Evolutionary conservation across 139 green algal genomes (phyloP).

Genomic region (Asterochloris sp.): DNA sequence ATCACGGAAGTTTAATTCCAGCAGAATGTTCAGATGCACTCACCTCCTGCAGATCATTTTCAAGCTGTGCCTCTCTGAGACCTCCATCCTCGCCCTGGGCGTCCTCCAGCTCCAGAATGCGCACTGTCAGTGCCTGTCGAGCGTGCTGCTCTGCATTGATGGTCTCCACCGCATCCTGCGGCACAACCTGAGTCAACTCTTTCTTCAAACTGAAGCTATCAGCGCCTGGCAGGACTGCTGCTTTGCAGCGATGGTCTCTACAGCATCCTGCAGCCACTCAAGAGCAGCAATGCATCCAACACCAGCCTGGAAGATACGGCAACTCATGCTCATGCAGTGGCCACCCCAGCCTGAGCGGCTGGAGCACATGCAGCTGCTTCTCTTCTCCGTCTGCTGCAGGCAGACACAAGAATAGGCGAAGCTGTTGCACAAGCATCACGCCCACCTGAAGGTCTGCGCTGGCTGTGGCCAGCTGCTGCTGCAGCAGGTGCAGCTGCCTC

Average conservation of each 20-base stretch:
- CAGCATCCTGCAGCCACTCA: neutral
- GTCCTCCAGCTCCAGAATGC: neutral
- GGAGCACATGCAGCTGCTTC: neutral
- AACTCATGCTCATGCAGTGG: neutral
- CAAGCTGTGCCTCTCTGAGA: neutral
- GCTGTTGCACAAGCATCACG: neutral
- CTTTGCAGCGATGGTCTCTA: neutral
- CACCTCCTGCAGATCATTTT: constrained; percentile 1
- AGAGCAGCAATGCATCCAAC: neutral
- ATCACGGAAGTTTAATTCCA: neutral
- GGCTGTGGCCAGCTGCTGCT: constrained; percentile 26
- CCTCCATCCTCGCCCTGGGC: neutral
- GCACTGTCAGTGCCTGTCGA: constrained; percentile 7
- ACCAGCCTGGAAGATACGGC: neutral
- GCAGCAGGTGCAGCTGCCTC: constrained; percentile 16
- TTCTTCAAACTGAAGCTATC: neutral
- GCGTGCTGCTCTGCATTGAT: constrained; percentile 15
- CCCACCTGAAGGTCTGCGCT: constrained; percentile 19
- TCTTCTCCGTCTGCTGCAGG: neutral
- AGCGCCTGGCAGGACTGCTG: neutral
- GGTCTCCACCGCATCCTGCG: constrained; percentile 12
- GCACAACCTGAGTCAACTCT: neutral
- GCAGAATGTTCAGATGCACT: no score
- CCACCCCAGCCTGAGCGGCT: no score
- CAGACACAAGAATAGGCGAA: neutral